Conservation (phyloP, 2,329 filamentous ascomycete species). For the Neonectria punicea region DNA sequence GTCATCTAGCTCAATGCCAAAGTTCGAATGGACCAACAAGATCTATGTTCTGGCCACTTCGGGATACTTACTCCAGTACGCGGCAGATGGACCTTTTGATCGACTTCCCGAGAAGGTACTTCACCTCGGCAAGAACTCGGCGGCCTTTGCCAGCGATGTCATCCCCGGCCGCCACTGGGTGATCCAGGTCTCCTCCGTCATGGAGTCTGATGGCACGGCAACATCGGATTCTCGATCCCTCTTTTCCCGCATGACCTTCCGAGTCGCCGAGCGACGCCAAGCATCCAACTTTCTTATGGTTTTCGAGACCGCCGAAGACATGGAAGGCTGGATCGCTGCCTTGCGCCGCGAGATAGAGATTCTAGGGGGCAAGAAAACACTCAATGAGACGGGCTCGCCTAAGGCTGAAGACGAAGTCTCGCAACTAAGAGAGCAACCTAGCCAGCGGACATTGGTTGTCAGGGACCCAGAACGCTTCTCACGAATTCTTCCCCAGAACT, state of each 20-base stretch:
- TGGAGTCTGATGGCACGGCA: constrained; percentile 66
- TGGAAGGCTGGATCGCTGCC: constrained; percentile 79
- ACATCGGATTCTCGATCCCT: constrained; percentile 67
- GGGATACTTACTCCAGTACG: constrained; percentile 80
- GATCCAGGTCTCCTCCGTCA: constrained; percentile 75
- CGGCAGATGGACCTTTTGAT: constrained; percentile 75
- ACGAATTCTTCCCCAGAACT: constrained; percentile 36
- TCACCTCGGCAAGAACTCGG: constrained; percentile 77
- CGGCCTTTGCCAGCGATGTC: constrained; percentile 82
- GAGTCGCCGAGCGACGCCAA: constrained; percentile 62
- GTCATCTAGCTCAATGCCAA: constrained; percentile 54
- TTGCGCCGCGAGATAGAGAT: constrained; percentile 77
- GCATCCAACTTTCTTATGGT: constrained; percentile 76
- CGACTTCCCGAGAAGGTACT: constrained; percentile 79
- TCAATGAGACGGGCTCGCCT: constrained; percentile 68
- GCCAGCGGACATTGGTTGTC: constrained; percentile 59
- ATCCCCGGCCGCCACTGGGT: constrained; percentile 86
- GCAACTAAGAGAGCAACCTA: constrained; percentile 52
- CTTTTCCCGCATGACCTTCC: constrained; percentile 72
- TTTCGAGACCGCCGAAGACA: constrained; percentile 76
- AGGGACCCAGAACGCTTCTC: constrained; percentile 61
- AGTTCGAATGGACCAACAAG: constrained; percentile 75
- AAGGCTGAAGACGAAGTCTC: constrained; percentile 53
- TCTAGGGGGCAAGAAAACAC: constrained; percentile 72
- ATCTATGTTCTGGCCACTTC: constrained; percentile 77